Evolutionary conservation across 2,329 filamentous ascomycete genomes (phyloP), one percentile per base, ranked within the genome.

Genomic region (Botryosphaeria dothidea): DNA sequence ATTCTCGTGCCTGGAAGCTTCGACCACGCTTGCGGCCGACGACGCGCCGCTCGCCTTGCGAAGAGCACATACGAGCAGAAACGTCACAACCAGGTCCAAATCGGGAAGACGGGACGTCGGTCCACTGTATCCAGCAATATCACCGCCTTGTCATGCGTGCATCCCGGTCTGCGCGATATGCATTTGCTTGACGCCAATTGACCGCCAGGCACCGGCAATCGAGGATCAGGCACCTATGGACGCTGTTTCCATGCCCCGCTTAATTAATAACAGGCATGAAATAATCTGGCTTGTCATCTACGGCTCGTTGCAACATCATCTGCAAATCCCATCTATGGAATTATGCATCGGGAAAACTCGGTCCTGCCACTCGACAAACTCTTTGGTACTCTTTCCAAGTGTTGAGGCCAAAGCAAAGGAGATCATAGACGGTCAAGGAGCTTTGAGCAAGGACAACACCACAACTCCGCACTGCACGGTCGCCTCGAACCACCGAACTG

Each of bases 111-210:
- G 38, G 38, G 25, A 29, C 25, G 56, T 19, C 38, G 56, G 38
- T 34, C 54, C 56, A 34, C 56, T 60, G 41, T 3, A 46, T 60
- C 41, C 38, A 60, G 56, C 56, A 60, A 60, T 31, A 60, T 60
- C 41, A 46, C 56, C 54, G 54, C 25, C 23, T 13, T 11, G 31
- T 31, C 34, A 27, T 21, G 38, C 54, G 38, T 6, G 25, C 38
- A 58, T 19, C 38, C 54, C 23, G 23, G 52, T 31, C 21, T 23
- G 23, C 13, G 23, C 46, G 23, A 34, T n/a, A 25, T 19, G 34
- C 23, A 21, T 25, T 57, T 43, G 52, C 34, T 34, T 9, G 31
- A 17, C 51, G 17, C 25, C 11, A 13, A 23, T n/a, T 31, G 25
- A 7, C 23, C 21, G 23, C 29, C 25, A 7, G 31, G 31, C 31